These are phyloP conservation scores for Sarocladiaceae sp. DNA, from an alignment of 2,329 filamentous ascomycete species.

Conservation along the genomic window DNA sequence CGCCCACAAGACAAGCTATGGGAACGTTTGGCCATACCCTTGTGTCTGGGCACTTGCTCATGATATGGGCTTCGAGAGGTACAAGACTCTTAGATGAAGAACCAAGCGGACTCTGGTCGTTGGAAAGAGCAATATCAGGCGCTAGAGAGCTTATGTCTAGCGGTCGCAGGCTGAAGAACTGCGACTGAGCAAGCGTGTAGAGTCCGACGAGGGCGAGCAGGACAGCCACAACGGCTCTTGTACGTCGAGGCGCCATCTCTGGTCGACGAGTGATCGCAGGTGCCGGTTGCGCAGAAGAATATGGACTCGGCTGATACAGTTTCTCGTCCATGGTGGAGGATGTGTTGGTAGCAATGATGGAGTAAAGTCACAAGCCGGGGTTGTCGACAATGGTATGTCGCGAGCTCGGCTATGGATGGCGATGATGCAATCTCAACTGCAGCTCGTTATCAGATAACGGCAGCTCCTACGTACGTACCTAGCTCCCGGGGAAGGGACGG, in stretches of 20 bases:
- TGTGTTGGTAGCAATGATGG: constrained; percentile 4
- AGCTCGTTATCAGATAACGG: constrained; percentile 4
- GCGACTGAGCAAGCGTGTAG: constrained; percentile 7
- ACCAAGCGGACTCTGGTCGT: not conserved
- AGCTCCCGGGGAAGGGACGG: not conserved
- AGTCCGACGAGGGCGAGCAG: constrained; percentile 18
- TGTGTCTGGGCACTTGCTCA: constrained; percentile 95
- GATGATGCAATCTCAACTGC: not conserved
- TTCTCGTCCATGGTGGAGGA: constrained; percentile 28
- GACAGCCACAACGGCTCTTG: constrained; percentile 19
- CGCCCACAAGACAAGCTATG: too few relatives aligned
- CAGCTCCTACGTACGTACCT: not conserved
- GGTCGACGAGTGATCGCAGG: not conserved
- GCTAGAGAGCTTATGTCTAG: constrained; percentile 9
- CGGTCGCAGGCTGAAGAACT: constrained; percentile 2
- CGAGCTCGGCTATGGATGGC: not conserved
- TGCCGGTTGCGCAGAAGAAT: constrained; percentile 12
- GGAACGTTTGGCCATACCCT: too few relatives aligned
- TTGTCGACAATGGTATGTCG: not conserved
- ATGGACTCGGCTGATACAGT: constrained; percentile 9
- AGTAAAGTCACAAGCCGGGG: not conserved
- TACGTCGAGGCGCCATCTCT: constrained; percentile 16
- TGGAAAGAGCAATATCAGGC: constrained; percentile 8
- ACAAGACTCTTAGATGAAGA: constrained; percentile 39
- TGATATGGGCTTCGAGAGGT: constrained; percentile 89